Percentiles rank a stretch among this genome's conserved stretches.
Evolutionary conservation across 345 rosid genomes (phyloP).

Genomic region (Crucihimalaya himalaica): DNA sequence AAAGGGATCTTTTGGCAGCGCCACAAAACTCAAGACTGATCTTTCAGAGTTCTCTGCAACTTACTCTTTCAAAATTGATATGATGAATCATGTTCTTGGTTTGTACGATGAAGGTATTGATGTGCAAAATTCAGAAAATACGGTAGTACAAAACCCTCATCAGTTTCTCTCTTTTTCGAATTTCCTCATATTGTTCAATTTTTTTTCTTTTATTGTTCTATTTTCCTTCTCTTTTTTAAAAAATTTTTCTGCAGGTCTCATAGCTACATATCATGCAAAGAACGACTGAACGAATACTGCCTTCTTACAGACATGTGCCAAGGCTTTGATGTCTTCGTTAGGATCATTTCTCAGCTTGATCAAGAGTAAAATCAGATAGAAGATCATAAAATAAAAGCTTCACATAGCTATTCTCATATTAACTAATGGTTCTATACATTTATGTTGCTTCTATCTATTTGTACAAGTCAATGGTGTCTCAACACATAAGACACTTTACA

Average conservation of each 20-base stretch:
- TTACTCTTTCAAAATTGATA: background rate
- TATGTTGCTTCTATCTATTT: conserved; percentile 34
- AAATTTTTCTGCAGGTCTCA: conserved; percentile 65
- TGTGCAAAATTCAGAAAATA: conserved; percentile 92
- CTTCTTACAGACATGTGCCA: conserved; percentile 90
- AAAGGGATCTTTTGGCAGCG: conserved; percentile 67
- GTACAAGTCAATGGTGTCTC: conserved; percentile 31
- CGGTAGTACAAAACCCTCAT: conserved; percentile 48
- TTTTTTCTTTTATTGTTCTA: too few relatives aligned
- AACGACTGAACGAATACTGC: conserved; percentile 96
- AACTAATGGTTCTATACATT: conserved; percentile 32
- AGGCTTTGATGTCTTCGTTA: conserved; percentile 74
- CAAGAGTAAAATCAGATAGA: conserved; percentile 37
- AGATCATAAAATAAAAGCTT: conserved; percentile 20
- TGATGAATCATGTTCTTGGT: conserved; percentile 8
- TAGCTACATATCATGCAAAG: conserved; percentile 94
- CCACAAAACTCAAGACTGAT: conserved; percentile 40
- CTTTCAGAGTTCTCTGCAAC: conserved; percentile 8
- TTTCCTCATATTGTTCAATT: background rate
- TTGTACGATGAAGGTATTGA: conserved; percentile 93
- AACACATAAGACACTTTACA: conserved; percentile 30
- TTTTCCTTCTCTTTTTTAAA: background rate
- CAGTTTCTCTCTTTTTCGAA: background rate
- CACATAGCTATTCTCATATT: conserved; percentile 13
- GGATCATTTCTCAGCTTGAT: conserved; percentile 79